Percentiles rank a stretch among this genome's conserved stretches.
Conservation (phyloP, 139 green algal genomes). For the Chlamydomonas sphaeroides region DNA sequence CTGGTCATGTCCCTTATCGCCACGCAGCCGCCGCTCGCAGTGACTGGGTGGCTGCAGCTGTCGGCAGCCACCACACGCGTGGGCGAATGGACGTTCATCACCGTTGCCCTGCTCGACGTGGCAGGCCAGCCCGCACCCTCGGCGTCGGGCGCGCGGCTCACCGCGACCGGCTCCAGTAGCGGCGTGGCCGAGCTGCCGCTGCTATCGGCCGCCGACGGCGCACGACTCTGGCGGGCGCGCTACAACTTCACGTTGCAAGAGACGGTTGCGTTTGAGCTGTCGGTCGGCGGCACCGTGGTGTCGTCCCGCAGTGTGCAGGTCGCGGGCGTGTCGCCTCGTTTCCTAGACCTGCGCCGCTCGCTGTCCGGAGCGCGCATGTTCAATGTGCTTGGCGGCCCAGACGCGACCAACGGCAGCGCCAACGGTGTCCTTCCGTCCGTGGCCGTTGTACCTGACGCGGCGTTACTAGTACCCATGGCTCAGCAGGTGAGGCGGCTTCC, state of each 20-base stretch:
- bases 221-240: neutral
- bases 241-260: conserved; percentile 6
- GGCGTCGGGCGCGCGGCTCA: neutral
- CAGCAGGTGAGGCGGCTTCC: too few relatives aligned
- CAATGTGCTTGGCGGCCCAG: neutral
- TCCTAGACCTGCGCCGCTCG: neutral
- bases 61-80: neutral
- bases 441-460: neutral
- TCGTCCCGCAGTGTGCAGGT: neutral
- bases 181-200: neutral
- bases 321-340: neutral
- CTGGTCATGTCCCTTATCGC: neutral
- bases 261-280: neutral
- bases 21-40: neutral
- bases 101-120: neutral
- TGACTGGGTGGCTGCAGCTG: neutral
- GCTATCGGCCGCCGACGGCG: neutral
- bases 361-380: conserved; percentile 9
- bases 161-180: neutral
- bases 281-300: neutral
- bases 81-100: conserved; percentile 34
- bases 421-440: neutral
- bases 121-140: neutral
- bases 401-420: neutral
- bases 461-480: neutral